These are phyloP conservation scores for Albugo candida DNA, from an alignment of 352 stramenopile species.

Conservation along the genomic window DNA sequence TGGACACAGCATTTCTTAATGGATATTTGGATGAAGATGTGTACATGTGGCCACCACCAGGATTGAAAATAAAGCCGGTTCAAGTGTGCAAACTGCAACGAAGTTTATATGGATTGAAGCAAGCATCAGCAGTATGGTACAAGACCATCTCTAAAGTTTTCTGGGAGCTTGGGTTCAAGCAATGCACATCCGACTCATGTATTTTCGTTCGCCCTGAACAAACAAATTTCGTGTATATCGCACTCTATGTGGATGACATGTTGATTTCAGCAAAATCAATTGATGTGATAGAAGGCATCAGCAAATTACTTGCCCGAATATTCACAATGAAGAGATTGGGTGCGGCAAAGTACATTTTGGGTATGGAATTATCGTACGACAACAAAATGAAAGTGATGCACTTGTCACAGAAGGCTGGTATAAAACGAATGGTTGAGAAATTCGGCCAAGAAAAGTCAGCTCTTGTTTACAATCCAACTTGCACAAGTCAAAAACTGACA, in stretches of 20 bases:
- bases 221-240: conserved; percentile 3
- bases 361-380: conserved; percentile 10
- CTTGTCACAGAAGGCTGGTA: conserved; percentile 1
- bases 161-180: conserved; percentile 7
- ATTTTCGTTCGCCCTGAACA: conserved; percentile 5
- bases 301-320: neutral
- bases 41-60: neutral
- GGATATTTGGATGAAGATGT: neutral
- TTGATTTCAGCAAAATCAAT: conserved; percentile 1
- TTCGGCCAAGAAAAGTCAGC: conserved; percentile 5
- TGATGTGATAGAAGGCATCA: neutral
- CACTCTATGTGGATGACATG: conserved; percentile 10
- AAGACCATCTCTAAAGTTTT: conserved; percentile 9
- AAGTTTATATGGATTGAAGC: conserved; percentile 11
- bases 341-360: conserved; percentile 9
- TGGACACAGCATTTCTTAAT: neutral
- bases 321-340: conserved; percentile 5
- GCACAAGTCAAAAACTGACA: neutral
- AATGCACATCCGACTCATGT: conserved; percentile 5
- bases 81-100: conserved; percentile 1
- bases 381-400: neutral
- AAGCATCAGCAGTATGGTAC: conserved; percentile 13
- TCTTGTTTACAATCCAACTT: neutral
- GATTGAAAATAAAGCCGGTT: neutral
- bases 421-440: conserved; percentile 1